Evolutionary conservation across 192 early-diverging fungal species (phyloP), one percentile per base, ranked within the genome.

Genomic region (Geranomyces variabilis): DNA sequence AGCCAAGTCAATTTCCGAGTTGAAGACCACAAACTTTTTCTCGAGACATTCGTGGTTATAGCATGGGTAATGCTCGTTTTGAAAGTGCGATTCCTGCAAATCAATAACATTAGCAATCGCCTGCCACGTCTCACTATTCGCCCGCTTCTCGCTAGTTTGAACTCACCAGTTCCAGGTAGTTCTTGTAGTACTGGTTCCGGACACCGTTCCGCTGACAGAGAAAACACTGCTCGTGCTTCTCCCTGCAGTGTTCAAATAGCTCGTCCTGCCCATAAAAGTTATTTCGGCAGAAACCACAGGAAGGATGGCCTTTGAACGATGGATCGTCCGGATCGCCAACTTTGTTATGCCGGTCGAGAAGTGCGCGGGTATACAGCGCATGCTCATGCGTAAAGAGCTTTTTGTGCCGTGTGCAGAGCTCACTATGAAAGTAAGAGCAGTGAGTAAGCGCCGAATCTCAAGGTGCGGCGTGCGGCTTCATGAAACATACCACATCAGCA

Each of bases 21-120:
- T 89, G 84, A 99, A 99, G 0, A 98, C 96, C 43, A 97, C 88
- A 87, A 99, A 98, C 83, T 97, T 99, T 72, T 90, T 88, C 47
- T 94, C 95, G 45, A 95, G 69, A 74, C 96, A 99, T 36, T 89
- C 84, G 10, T 84, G 82, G 28, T 96, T 81, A 63, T 78, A 76
- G 78, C 96, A 99, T 19, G 89, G 75, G 75, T 85, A 91, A 67
- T 99, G 96, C 17, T 93, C 91, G 43, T 76, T 71, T 61, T 84
- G 76, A 65, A 96, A 95, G 81, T 99, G 96, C 15, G 87, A 22
- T 61, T 86, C 87, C 78, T 89, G 60, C 44, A 48, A 22, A 34
- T 6, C 22, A 30, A 63, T 34, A 44, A 45, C 7, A 47, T 46
- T 21, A n/a, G 62, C 13, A 22, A 10, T 57, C 24, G 46, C 34